Base-by-base conservation (phyloP, 2,329 filamentous ascomycete species). In the Claviceps quebecensis region DNA sequence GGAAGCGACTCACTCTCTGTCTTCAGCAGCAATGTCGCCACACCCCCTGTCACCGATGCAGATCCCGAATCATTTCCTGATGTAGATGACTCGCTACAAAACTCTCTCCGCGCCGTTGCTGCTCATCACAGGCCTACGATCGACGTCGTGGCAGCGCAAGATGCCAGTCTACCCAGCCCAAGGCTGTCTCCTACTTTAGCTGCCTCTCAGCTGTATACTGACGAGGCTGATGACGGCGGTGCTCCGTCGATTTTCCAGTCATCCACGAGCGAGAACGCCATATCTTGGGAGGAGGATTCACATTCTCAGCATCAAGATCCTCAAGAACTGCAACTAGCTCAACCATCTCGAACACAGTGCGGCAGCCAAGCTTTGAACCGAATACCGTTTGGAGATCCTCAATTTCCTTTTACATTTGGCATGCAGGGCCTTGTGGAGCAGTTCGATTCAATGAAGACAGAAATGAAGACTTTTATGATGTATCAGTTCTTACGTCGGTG, bases 381-480 rank as follows among this genome's bases (percentile, higher is more conserved):
- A 29, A 36, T 39, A 13, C 26, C 34, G 5, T 26, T 26, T 1
- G 38, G 26, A 16, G 50, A 55, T 23, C 53, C 53, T 16, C 39
- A 53, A 2, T 55, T 56, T 48, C 60, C 64, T 0, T 53, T 64
- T n/a, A 65, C 91, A 19, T 78, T 90, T 68, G 87, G 94, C 59
- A 86, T 91, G n/a, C 86, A 86, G 7, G 79, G 76, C 16, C 87
- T 98, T 75, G 71, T 98, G 16, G 86, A 95, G 59, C 83, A 83
- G 2, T 98, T 97, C 60, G 91, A 97, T 64, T 79, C 85, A 6
- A 86, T 98, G 76, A 89, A 91, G 2, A 81, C 86, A 45, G 85
- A 93, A 60, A 82, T 98, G 78, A 93, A 98, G 69, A 86, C 86
- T 0, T 95, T 95, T 63, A 84, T 98, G 69, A 95, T 98, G 82